These are phyloP conservation scores for Harringtonia aguacate DNA, from an alignment of 2,329 filamentous ascomycete species.

Conservation along the genomic window DNA sequence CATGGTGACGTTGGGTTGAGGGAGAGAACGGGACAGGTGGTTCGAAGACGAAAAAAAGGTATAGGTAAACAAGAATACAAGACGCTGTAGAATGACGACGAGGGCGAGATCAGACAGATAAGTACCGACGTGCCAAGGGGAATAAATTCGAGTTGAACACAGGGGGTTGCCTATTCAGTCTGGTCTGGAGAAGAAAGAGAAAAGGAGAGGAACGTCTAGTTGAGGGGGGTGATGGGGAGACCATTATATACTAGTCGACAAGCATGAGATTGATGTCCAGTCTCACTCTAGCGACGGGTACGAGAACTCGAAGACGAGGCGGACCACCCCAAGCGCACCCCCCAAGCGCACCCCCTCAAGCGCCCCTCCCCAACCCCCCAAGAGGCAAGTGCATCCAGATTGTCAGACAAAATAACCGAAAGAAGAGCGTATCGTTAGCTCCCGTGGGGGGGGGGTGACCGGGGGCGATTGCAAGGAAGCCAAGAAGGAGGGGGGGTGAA, in stretches of 20 bases:
- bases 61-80: background rate
- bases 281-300: no score
- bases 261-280: no score
- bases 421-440: no score
- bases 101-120: background rate
- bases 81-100: background rate
- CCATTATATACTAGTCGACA: background rate
- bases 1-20: constrained; percentile 1
- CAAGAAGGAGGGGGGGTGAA: no score
- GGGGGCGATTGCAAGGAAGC: no score
- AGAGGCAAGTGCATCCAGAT: no score
- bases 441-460: no score
- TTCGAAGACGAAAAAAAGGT: background rate
- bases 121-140: background rate
- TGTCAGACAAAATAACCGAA: no score
- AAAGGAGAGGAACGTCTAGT: background rate
- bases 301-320: no score
- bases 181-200: background rate
- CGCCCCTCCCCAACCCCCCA: no score
- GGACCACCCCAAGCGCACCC: no score
- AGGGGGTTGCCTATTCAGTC: background rate
- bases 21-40: background rate
- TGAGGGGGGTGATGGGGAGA: background rate
- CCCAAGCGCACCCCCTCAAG: no score
- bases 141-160: background rate